Percentiles rank a stretch among this genome's conserved stretches.
phyloP scores from a whole-genome alignment of 2,329 filamentous ascomycete genomes.

The Hymenoscyphus albidus region DNA sequence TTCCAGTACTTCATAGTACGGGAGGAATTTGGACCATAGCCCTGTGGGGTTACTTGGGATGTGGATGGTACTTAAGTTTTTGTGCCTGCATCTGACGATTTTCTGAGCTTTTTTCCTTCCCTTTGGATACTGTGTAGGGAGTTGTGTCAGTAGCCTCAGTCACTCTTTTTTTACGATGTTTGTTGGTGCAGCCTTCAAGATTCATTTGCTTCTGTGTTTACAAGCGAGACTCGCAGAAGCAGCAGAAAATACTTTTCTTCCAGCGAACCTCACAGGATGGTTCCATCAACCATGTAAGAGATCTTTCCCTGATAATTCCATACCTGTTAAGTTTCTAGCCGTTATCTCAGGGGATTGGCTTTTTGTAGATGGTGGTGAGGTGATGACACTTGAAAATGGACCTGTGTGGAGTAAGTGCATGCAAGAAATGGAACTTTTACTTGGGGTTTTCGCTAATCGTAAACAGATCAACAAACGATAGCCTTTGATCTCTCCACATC shows the following conservation, averaged over 20 bases:
- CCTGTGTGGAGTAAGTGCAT: not conserved
- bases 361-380: slow-evolving; percentile 5
- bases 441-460: not conserved
- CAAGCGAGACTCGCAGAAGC: not conserved
- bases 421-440: not conserved
- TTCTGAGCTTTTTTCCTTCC: not conserved
- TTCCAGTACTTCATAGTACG: no score
- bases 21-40: no score
- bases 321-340: not conserved
- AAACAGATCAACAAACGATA: slow-evolving; percentile 12
- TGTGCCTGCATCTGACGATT: not conserved
- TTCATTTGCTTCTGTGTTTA: not conserved
- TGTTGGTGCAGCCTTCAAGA: not conserved
- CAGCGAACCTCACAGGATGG: not conserved
- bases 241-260: not conserved
- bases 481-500: slow-evolving; percentile 14
- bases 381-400: not conserved
- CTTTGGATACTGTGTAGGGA: not conserved
- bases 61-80: not conserved
- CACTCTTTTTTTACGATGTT: not conserved
- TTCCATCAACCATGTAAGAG: not conserved
- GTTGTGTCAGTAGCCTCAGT: not conserved
- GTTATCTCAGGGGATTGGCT: not conserved
- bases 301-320: not conserved
- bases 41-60: not conserved